Conservation (phyloP, 176 grass and related monocot species). For the Rhipidocladum racemiflorum region DNA sequence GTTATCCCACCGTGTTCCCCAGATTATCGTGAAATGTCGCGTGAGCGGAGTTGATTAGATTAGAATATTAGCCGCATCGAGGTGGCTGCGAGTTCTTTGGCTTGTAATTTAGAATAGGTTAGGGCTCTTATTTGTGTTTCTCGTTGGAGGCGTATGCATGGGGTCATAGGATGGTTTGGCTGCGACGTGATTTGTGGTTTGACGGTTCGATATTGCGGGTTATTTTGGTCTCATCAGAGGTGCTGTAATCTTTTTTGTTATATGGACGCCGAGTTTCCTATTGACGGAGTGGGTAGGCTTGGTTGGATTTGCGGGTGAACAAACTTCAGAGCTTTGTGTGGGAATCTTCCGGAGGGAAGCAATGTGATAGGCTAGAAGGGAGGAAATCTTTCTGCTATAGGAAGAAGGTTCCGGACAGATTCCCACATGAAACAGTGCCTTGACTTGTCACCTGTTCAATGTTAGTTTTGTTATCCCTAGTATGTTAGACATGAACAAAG, state of each 20-base stretch:
- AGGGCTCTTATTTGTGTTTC: not conserved
- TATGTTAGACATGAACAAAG: not conserved
- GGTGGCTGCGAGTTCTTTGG: not conserved
- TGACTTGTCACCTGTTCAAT: not conserved
- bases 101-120: not conserved
- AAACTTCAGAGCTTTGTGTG: not conserved
- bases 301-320: not conserved
- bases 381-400: not conserved
- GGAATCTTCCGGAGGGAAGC: not conserved
- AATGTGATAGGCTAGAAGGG: not conserved
- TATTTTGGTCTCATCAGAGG: not conserved
- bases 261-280: not conserved
- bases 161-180: not conserved
- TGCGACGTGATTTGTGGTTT: not conserved
- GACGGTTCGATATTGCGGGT: slow-evolving; percentile 20
- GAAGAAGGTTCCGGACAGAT: not conserved
- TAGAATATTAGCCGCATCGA: not conserved
- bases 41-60: not conserved
- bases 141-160: not conserved
- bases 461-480: not conserved
- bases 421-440: not conserved
- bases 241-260: not conserved
- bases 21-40: not conserved
- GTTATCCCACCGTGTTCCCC: not conserved
- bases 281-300: not conserved